Evolutionary conservation across 345 rosid species (phyloP), one percentile per base, ranked within the genome.

Genomic region (Linum tenue): DNA sequence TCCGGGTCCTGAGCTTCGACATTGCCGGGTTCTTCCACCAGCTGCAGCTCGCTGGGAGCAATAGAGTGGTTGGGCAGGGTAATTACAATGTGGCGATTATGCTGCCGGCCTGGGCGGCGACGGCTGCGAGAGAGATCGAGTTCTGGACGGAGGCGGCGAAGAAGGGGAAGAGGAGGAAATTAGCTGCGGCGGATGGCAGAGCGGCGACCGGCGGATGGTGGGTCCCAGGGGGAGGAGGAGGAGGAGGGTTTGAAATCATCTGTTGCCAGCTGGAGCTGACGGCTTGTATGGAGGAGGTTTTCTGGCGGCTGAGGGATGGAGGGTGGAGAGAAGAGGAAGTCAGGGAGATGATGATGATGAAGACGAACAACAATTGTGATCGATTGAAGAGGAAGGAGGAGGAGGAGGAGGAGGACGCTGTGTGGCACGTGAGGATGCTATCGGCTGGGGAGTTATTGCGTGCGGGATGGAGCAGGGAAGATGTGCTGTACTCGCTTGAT

Each of bases 241-340:
- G 31, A 22, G 31, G 31, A 22, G 31, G 31, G 31, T 22, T 22
- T 22, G 31, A 22, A 22, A 22, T 22, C 31, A 22, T 22, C 31
- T 22, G 31, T 22, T 22, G 31, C 31, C 31, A 22, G 31, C 31
- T 22, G 48, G 65, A 64, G 17, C 63, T 91, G 11, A 79, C 70
- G 53, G 62, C 48, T 15, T 82, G 86, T 71, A 58, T 91, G 84
- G 92, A 88, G 37, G 95, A 86, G 8, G 83, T 71, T 67, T 81
- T 74, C 66, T 77, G 94, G 87, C 80, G 70, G 76, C 73, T 91
- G 78, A 83, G 79, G 55, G 85, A 76, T 15, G 98, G 86, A 39
- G 98, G 98, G 55, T 92, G 98, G 98, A 71, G 64, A 31, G 90
- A 87, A 61, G 89, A 84, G 12, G 98, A 92, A 60, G 89, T 92